These are phyloP conservation scores for Nasturtium officinale DNA, from an alignment of 345 rosid species.

Conservation along the genomic window DNA sequence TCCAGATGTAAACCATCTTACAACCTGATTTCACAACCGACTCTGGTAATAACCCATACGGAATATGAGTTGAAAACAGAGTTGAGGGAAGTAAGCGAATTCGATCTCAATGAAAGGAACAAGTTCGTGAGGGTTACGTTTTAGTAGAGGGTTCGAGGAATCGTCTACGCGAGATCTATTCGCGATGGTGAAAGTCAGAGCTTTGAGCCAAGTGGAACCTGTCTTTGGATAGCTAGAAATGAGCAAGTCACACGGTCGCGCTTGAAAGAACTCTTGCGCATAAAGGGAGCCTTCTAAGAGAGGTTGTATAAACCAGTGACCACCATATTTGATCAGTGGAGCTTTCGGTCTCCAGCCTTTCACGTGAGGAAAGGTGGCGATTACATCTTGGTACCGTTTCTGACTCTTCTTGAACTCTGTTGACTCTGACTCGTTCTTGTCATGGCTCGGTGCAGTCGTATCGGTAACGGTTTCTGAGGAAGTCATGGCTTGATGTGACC, in stretches of 20 bases:
- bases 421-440: not conserved
- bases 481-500: no score
- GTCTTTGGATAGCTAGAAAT: slow-evolving; percentile 20
- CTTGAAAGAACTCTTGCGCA: slow-evolving; percentile 13
- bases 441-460: not conserved
- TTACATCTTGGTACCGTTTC: slow-evolving; percentile 30
- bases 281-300: not conserved
- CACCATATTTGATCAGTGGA: not conserved
- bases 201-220: slow-evolving; percentile 46
- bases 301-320: not conserved
- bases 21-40: not conserved
- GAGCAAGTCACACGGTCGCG: not conserved
- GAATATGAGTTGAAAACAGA: slow-evolving; percentile 32
- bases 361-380: slow-evolving; percentile 16
- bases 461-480: not conserved
- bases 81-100: not conserved
- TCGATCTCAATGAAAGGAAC: slow-evolving; percentile 32
- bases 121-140: slow-evolving; percentile 34
- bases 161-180: not conserved
- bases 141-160: not conserved
- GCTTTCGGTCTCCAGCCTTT: slow-evolving; percentile 27
- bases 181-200: slow-evolving; percentile 29
- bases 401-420: slow-evolving; percentile 22
- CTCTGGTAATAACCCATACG: not conserved
- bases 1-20: slow-evolving; percentile 37